Evolutionary conservation across 192 early-diverging fungal genomes (phyloP).

Genomic region (Umbelopsis vinacea): DNA sequence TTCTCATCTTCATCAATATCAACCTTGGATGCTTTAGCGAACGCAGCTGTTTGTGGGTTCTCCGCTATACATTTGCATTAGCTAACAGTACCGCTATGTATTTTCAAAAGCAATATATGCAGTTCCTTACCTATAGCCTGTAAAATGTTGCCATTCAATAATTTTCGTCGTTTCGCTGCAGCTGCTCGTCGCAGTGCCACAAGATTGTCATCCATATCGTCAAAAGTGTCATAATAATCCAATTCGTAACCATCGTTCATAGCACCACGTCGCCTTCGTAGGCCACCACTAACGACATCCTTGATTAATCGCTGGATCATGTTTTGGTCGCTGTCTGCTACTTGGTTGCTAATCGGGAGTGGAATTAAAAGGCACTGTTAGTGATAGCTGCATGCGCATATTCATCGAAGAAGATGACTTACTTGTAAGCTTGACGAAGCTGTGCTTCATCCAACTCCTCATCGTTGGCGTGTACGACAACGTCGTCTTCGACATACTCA

Average conservation of each 20-base stretch:
- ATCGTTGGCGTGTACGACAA: slow-evolving; percentile 34
- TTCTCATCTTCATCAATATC: slow-evolving; percentile 27
- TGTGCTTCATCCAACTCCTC: slow-evolving; percentile 32
- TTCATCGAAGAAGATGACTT: slow-evolving; percentile 19
- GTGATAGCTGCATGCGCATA: not conserved
- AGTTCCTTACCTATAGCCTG: slow-evolving; percentile 27
- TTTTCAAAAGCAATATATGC: not conserved
- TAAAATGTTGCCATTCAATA: slow-evolving; percentile 32
- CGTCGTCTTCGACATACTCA: slow-evolving; percentile 44
- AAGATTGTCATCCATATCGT: slow-evolving; percentile 40
- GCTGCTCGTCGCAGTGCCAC: slow-evolving; percentile 34
- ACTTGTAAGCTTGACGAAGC: slow-evolving; percentile 34
- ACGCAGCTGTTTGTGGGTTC: slow-evolving; percentile 42
- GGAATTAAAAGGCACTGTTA: not conserved
- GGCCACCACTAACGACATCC: slow-evolving; percentile 39
- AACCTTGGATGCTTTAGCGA: slow-evolving; percentile 42
- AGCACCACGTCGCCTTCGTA: slow-evolving; percentile 30
- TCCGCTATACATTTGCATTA: not conserved
- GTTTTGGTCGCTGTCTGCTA: slow-evolving; percentile 38
- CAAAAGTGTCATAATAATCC: slow-evolving; percentile 39
- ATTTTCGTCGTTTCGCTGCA: slow-evolving; percentile 29
- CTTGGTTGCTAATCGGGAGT: slow-evolving; percentile 30
- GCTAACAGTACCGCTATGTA: not conserved
- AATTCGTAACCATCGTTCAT: slow-evolving; percentile 29
- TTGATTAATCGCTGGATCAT: slow-evolving; percentile 37